Evolutionary conservation across 805 yeast genomes (phyloP).

Genomic region (Barnettozyma siamensis): DNA sequence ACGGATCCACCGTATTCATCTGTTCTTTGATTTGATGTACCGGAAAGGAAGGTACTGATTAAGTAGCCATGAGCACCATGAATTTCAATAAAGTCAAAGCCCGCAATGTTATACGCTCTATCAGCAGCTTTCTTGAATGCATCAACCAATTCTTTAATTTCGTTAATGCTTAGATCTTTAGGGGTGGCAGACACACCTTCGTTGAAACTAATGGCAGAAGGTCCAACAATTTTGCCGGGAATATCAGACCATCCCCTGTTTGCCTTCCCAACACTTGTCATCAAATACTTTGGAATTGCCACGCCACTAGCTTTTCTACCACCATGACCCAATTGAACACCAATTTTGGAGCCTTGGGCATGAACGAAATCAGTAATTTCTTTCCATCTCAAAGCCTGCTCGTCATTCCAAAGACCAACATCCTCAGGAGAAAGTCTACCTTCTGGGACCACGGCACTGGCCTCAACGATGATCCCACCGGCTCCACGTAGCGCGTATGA

Average conservation of each 20-base stretch:
- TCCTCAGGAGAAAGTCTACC: constrained; percentile 41
- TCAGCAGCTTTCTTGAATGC: constrained; percentile 42
- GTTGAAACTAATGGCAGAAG: constrained; percentile 34
- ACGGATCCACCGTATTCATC: constrained; percentile 62
- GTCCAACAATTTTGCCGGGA: constrained; percentile 39
- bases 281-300: constrained; percentile 27
- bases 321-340: constrained; percentile 50
- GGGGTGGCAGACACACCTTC: constrained; percentile 27
- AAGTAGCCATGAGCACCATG: constrained; percentile 60
- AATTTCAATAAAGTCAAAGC: constrained; percentile 56
- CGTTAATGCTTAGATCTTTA: constrained; percentile 36
- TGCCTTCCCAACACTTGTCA: constrained; percentile 26
- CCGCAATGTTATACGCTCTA: constrained; percentile 43
- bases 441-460: constrained; percentile 34
- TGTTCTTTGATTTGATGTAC: constrained; percentile 41
- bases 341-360: constrained; percentile 39
- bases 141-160: constrained; percentile 36
- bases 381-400: constrained; percentile 37
- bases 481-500: constrained; percentile 43
- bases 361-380: constrained; percentile 41
- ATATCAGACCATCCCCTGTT: constrained; percentile 35
- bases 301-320: constrained; percentile 43
- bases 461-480: constrained; percentile 43
- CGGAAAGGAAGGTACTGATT: constrained; percentile 41
- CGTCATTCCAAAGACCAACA: constrained; percentile 46